A percentile compares a stretch with the other conserved stretches of the same genome.
Conservation (phyloP, 176 grass and related monocot genomes). For the Pontederia crassipes region DNA sequence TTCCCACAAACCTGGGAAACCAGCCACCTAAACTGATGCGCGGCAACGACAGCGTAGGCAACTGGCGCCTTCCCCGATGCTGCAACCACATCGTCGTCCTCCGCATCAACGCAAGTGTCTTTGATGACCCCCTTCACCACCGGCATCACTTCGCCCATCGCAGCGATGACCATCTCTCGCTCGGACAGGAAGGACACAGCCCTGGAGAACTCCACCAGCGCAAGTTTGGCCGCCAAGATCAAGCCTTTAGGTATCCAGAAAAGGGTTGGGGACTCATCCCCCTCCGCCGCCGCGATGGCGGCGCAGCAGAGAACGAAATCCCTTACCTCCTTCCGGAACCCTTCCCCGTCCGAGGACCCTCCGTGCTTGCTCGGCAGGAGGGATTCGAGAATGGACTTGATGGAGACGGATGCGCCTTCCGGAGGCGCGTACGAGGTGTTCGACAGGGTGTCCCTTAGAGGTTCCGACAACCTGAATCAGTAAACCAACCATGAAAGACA, state of each 20-base stretch:
- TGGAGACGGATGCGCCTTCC: constrained; percentile 35
- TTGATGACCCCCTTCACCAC: constrained; percentile 47
- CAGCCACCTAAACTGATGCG: constrained; percentile 78
- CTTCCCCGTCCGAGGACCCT: background rate
- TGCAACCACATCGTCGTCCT: constrained; percentile 33
- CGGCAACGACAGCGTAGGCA: constrained; percentile 45
- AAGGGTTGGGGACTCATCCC: constrained; percentile 37
- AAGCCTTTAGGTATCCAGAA: constrained; percentile 54
- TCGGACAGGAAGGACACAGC: constrained; percentile 26
- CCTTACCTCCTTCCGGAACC: constrained; percentile 17
- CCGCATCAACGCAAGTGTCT: constrained; percentile 42
- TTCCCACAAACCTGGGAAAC: constrained; percentile 49
- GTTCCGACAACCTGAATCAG: constrained; percentile 16
- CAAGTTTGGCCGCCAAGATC: constrained; percentile 10
- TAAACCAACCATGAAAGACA: background rate
- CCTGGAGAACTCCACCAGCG: constrained; percentile 24
- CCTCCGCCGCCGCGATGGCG: constrained; percentile 23
- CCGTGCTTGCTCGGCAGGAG: constrained; percentile 29
- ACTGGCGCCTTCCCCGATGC: constrained; percentile 40
- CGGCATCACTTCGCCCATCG: constrained; percentile 42
- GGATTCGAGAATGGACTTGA: constrained; percentile 49
- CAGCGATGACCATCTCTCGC: constrained; percentile 33
- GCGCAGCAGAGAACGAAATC: constrained; percentile 63
- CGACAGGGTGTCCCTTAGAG: constrained; percentile 32
- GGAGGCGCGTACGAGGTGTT: constrained; percentile 41